These are phyloP conservation scores for Pisolithus microcarpus DNA, from an alignment of 768 basidiomycete genomes.

Conservation along the genomic window DNA sequence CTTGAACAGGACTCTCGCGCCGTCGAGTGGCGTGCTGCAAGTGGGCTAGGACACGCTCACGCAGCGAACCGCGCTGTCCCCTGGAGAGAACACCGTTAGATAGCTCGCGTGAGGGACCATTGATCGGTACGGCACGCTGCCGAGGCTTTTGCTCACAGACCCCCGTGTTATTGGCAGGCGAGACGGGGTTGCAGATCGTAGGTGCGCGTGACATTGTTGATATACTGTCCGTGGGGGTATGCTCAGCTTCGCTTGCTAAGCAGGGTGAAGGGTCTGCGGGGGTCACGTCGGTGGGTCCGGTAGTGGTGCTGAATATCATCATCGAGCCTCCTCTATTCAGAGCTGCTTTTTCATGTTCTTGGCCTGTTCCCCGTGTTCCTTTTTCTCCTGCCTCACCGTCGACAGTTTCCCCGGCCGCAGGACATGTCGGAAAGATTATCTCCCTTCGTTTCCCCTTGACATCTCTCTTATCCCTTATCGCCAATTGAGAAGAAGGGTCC, in stretches of 20 bases:
- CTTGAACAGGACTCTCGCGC: background rate
- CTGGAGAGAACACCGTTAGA: conserved; percentile 7
- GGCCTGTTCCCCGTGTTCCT: background rate
- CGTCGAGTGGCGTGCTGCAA: conserved; percentile 20
- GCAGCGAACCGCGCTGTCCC: conserved; percentile 36
- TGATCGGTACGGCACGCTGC: too few species aligned
- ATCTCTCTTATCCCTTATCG: background rate
- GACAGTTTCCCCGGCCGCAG: too few species aligned
- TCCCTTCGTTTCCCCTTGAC: conserved; percentile 7
- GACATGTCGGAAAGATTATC: background rate
- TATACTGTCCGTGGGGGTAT: background rate
- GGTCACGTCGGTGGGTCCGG: background rate
- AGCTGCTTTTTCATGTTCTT: background rate
- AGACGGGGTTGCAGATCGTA: too few species aligned
- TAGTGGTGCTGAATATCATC: background rate
- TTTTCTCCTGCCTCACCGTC: background rate
- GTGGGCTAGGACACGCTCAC: conserved; percentile 44
- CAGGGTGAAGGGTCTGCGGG: background rate
- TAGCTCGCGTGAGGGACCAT: background rate
- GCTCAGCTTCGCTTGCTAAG: too few species aligned
- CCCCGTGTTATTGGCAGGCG: too few species aligned
- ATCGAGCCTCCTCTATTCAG: background rate
- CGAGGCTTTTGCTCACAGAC: too few species aligned
- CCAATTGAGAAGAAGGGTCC: background rate
- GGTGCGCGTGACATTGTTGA: too few species aligned